A percentile compares a stretch with the other conserved stretches of the same genome.
phyloP scores from a whole-genome alignment of 2,329 filamentous ascomycete species.

The Epichloe baconii region DNA sequence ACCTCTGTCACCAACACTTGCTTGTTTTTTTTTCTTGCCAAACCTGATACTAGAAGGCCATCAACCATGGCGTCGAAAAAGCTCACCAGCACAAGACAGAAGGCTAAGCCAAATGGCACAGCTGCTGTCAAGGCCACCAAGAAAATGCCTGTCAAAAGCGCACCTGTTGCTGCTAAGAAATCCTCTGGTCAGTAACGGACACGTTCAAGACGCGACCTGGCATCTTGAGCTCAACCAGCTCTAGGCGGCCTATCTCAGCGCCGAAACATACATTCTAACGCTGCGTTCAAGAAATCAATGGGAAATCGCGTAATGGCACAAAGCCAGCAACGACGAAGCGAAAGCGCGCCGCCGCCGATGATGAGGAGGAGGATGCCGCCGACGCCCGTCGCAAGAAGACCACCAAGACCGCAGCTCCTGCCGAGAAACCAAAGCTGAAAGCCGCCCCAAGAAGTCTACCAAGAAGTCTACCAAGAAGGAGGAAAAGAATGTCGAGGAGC shows the following conservation, averaged over 20 bases:
- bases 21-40: background rate
- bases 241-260: background rate
- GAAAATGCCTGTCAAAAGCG: constrained; percentile 2
- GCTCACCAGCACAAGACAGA: background rate
- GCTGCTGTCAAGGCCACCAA: background rate
- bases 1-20: background rate
- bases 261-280: background rate
- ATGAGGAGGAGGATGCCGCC: constrained; percentile 1
- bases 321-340: constrained; percentile 4
- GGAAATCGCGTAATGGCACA: background rate
- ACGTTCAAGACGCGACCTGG: background rate
- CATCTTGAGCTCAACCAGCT: background rate
- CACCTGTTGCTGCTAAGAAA: background rate
- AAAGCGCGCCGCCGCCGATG: constrained; percentile 5
- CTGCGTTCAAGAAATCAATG: constrained; percentile 1
- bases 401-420: constrained; percentile 1
- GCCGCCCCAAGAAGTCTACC: constrained; percentile 1
- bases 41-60: background rate
- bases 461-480: constrained; percentile 2
- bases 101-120: background rate
- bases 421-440: constrained; percentile 2
- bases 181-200: constrained; percentile 5
- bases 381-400: constrained; percentile 4
- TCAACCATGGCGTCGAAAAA: constrained; percentile 6
- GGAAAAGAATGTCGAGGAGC: constrained; percentile 21